A percentile compares a stretch with the other conserved stretches of the same genome.
Conservation (phyloP, 2,329 filamentous ascomycete genomes). For the Herpomyces periplanetae region DNA sequence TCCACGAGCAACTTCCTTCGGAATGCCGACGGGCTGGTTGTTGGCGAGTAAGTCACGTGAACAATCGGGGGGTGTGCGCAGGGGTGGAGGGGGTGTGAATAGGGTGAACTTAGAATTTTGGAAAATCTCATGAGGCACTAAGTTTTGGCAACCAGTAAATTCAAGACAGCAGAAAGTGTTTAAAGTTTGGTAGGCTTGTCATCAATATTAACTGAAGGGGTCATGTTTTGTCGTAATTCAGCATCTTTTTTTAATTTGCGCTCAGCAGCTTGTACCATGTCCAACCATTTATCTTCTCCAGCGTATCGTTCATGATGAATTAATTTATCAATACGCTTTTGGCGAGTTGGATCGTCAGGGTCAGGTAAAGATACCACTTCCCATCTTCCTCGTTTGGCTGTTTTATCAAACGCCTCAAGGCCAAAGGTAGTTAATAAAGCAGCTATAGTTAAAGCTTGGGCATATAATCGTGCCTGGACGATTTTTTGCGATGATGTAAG, state of each 20-base stretch:
- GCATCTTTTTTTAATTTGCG: conserved; percentile 14
- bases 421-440: conserved; percentile 45
- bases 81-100: too few relatives aligned
- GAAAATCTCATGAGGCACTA: too few relatives aligned
- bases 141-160: too few relatives aligned
- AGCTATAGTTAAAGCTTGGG: conserved; percentile 50
- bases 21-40: too few relatives aligned
- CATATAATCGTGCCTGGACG: conserved; percentile 75
- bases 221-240: too few relatives aligned
- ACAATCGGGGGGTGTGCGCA: too few relatives aligned
- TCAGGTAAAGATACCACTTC: conserved; percentile 47
- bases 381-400: conserved; percentile 34
- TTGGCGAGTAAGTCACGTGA: too few relatives aligned
- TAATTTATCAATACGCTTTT: conserved; percentile 47
- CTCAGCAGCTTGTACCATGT: conserved; percentile 53
- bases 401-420: conserved; percentile 43
- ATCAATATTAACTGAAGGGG: too few relatives aligned
- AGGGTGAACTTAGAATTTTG: too few relatives aligned
- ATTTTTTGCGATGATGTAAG: conserved; percentile 44
- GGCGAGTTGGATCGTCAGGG: conserved; percentile 42
- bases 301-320: conserved; percentile 55
- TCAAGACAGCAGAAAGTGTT: too few relatives aligned
- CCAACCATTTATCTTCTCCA: conserved; percentile 74
- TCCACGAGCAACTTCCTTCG: too few relatives aligned
- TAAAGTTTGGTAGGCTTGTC: too few relatives aligned